These are phyloP conservation scores for Coemansia sp. DNA, from an alignment of 192 early-diverging fungal genomes.

Conservation along the genomic window DNA sequence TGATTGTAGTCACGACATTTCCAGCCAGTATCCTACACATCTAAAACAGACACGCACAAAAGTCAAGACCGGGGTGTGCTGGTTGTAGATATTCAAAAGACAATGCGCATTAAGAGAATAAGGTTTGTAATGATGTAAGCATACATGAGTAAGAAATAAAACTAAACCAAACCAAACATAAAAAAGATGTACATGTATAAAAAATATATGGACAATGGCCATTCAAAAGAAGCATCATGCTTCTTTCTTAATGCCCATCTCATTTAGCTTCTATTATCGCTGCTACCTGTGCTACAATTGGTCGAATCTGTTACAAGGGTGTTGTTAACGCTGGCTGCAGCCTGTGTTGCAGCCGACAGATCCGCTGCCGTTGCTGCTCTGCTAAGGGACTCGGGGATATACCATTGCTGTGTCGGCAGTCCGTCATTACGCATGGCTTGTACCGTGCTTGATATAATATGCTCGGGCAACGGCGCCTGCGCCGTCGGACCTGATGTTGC, in stretches of 20 bases:
- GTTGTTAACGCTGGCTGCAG: neutral
- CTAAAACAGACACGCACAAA: neutral
- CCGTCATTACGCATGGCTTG: slow-evolving; percentile 45
- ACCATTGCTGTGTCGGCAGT: slow-evolving; percentile 39
- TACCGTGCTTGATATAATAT: slow-evolving; percentile 18
- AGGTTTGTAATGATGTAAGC: neutral
- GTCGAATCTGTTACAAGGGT: slow-evolving; percentile 3
- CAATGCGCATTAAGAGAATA: neutral
- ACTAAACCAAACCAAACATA: neutral
- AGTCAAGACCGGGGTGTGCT: neutral
- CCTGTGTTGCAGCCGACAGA: neutral
- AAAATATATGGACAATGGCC: neutral
- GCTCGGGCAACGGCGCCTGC: slow-evolving; percentile 3
- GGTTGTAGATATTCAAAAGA: neutral
- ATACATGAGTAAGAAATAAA: neutral
- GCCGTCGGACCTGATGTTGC: neutral
- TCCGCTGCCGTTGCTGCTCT: slow-evolving; percentile 1
- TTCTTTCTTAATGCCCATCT: neutral
- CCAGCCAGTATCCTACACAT: no score
- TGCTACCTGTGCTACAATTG: neutral
- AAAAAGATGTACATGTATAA: neutral
- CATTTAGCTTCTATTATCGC: neutral
- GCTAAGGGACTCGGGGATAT: slow-evolving; percentile 25
- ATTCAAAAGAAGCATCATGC: neutral
- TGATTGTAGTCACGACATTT: no score